These are phyloP conservation scores for Scenedesmus sp. DNA, from an alignment of 163 green algal genomes.

Conservation along the genomic window DNA sequence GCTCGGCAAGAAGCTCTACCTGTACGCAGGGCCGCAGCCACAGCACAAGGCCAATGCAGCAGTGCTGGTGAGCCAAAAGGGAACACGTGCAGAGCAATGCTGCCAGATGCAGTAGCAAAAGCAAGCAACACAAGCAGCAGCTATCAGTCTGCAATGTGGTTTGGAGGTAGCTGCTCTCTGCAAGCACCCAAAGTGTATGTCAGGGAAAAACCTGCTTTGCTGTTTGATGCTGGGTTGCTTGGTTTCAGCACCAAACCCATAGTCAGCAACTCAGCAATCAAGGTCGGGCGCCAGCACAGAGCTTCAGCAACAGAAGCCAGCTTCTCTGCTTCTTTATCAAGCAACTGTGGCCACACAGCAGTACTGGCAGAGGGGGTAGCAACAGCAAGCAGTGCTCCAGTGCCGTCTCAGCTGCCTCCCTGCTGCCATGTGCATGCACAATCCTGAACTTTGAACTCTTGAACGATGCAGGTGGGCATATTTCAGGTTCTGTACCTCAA, in stretches of 20 bases:
- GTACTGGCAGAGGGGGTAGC: too few species aligned
- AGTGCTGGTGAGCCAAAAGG: constrained; percentile 74
- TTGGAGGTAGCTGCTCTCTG: neutral
- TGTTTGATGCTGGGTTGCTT: too few species aligned
- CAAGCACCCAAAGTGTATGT: neutral
- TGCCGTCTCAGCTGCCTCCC: too few species aligned
- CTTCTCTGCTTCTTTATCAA: too few species aligned
- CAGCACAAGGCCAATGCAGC: constrained; percentile 87
- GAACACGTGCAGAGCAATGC: neutral
- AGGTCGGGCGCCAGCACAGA: too few species aligned
- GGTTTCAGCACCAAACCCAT: too few species aligned
- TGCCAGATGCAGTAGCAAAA: neutral
- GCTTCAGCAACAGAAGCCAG: too few species aligned
- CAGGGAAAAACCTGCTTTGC: too few species aligned
- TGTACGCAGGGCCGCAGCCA: constrained; percentile 74
- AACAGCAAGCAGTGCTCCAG: too few species aligned
- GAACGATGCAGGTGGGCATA: constrained; percentile 74
- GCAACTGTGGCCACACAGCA: too few species aligned
- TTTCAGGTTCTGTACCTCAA: constrained; percentile 85
- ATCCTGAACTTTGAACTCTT: neutral
- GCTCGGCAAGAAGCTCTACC: constrained; percentile 72
- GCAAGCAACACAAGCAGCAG: constrained; percentile 6
- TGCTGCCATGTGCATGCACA: too few species aligned
- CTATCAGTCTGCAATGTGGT: neutral
- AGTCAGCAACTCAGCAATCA: too few species aligned